phyloP scores from a whole-genome alignment of 345 rosid species.

The Syzygium aromaticum region DNA sequence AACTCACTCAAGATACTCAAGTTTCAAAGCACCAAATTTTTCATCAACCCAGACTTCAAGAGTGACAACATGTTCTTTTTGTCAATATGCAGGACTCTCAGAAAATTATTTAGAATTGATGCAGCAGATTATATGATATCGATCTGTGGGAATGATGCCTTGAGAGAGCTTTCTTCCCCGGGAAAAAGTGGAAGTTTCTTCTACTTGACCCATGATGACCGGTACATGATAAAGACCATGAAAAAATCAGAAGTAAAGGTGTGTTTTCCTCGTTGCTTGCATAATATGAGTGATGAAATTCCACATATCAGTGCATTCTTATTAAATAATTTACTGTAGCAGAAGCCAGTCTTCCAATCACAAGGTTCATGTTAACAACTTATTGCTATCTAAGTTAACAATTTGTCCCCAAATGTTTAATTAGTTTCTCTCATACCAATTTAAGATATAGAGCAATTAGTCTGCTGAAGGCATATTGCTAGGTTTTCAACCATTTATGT shows the following conservation, averaged over 20 bases:
- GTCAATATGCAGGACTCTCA: slow-evolving; percentile 60
- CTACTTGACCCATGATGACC: slow-evolving; percentile 84
- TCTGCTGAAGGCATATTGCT: neutral
- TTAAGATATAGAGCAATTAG: neutral
- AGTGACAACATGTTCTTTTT: neutral
- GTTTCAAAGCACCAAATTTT: neutral
- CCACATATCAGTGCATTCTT: neutral
- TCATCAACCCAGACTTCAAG: neutral
- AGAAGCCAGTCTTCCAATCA: neutral
- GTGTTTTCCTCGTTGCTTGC: slow-evolving; percentile 4
- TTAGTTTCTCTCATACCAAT: neutral
- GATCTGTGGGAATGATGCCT: slow-evolving; percentile 89
- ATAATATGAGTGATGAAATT: neutral
- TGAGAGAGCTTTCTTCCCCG: slow-evolving; percentile 95
- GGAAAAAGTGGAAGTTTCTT: slow-evolving; percentile 99
- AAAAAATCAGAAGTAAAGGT: slow-evolving; percentile 96
- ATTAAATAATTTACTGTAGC: neutral
- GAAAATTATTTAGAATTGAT: slow-evolving; percentile 84
- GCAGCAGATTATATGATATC: slow-evolving; percentile 98
- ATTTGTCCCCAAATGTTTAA: neutral
- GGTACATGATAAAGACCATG: slow-evolving; percentile 97
- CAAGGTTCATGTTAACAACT: neutral
- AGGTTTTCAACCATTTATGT: neutral
- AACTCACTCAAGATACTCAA: neutral
- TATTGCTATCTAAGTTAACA: neutral